Conservation (phyloP, 2,329 filamentous ascomycete genomes). For the Clarireedia paspali region DNA sequence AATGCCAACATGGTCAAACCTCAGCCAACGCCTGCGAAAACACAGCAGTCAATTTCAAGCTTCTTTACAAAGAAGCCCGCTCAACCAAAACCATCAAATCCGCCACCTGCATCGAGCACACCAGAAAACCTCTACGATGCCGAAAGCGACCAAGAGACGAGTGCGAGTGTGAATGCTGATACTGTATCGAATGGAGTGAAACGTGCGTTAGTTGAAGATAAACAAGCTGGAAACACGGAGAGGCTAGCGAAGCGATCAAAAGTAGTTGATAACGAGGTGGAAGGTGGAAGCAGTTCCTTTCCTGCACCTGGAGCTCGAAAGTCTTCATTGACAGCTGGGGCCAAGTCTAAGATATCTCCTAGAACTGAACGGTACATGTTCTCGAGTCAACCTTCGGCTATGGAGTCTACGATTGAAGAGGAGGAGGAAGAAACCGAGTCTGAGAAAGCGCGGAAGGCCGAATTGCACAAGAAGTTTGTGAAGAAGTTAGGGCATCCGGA, state of each 20-base stretch:
- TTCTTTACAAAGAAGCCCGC: conserved; percentile 63
- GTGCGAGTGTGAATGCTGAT: conserved; percentile 7
- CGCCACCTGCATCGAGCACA: conserved; percentile 20
- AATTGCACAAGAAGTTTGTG: conserved; percentile 76
- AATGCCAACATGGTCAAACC: conserved; percentile 20
- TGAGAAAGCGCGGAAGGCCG: conserved; percentile 54
- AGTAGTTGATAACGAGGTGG: conserved; percentile 29
- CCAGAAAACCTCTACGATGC: conserved; percentile 22
- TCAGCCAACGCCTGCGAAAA: conserved; percentile 30
- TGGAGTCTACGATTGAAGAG: conserved; percentile 23
- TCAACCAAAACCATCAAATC: conserved; percentile 22
- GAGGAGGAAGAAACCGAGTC: conserved; percentile 43
- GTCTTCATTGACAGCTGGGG: conserved; percentile 18
- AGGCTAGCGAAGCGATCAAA: conserved; percentile 40
- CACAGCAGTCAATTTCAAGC: conserved; percentile 76
- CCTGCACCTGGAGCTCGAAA: conserved; percentile 33
- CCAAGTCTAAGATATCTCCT: conserved; percentile 23
- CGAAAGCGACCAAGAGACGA: conserved; percentile 21
- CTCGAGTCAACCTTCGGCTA: conserved; percentile 27
- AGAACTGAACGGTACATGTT: conserved; percentile 48
- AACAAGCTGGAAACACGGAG: conserved; percentile 36
- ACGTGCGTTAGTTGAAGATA: conserved; percentile 43
- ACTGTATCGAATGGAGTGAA: conserved; percentile 32
- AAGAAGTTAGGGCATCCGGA: conserved; percentile 84
- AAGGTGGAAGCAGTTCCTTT: conserved; percentile 33